Conservation (phyloP, 331 rosid species). For the Malus hybrid region DNA sequence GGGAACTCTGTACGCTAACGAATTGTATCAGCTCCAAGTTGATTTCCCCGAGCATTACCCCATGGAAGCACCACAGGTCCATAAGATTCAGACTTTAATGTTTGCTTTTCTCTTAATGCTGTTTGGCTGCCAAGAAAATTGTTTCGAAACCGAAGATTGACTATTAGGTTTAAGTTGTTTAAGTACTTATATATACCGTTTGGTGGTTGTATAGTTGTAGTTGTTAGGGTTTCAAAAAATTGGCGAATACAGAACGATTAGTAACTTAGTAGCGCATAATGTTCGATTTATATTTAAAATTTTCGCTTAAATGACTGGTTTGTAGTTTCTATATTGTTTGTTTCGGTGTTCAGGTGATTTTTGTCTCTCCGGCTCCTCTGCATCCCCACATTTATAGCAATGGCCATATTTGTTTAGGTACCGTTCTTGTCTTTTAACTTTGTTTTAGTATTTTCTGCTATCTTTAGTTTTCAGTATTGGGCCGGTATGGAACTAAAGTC, state of each 20-base stretch:
- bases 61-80: constrained; percentile 99
- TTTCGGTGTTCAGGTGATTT: constrained; percentile 60
- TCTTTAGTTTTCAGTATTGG: neutral
- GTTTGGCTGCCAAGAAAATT: neutral
- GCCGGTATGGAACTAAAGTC: too few species aligned
- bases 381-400: constrained; percentile 99
- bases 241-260: neutral
- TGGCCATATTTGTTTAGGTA: constrained; percentile 98
- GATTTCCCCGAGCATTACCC: constrained; percentile 99
- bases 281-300: neutral
- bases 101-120: neutral
- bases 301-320: neutral
- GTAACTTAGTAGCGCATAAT: neutral
- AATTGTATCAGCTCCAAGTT: constrained; percentile 90
- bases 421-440: neutral
- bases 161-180: neutral
- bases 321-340: constrained; percentile 3
- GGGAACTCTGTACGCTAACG: constrained; percentile 84
- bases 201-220: neutral
- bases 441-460: neutral
- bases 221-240: neutral
- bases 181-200: neutral
- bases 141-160: neutral
- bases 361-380: constrained; percentile 80
- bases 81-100: neutral